A percentile compares a stretch with the other conserved stretches of the same genome.
These are phyloP conservation scores for Thecaphora frezii DNA, from an alignment of 1,284 basidiomycete species.

Conservation along the genomic window DNA sequence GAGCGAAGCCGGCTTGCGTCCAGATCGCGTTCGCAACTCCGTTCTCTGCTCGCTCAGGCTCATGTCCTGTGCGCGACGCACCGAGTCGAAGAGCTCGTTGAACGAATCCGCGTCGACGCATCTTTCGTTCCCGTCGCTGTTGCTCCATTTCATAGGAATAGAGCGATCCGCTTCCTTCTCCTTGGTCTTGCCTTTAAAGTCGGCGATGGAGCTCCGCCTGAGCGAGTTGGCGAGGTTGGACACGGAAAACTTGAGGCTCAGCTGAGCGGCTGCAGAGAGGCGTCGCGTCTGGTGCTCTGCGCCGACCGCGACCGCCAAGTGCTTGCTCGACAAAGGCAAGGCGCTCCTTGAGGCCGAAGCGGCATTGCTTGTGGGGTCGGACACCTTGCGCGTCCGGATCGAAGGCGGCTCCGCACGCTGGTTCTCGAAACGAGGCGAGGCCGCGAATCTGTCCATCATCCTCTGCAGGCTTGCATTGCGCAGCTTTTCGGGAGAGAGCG, in stretches of 20 bases:
- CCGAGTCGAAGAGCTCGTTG: constrained; percentile 1
- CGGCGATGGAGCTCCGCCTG: constrained; percentile 24
- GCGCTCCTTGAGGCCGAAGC: not conserved
- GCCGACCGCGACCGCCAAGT: not conserved
- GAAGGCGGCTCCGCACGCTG: constrained; percentile 29
- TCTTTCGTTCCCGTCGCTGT: not conserved
- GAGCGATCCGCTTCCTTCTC: not conserved
- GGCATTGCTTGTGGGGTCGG: constrained; percentile 1
- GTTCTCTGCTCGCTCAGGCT: constrained; percentile 7
- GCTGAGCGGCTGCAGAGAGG: constrained; percentile 7
- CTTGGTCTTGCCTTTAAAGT: constrained; percentile 3
- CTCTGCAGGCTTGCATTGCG: constrained; percentile 20
- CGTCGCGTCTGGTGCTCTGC: constrained; percentile 9
- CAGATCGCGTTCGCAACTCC: not conserved
- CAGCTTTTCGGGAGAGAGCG: constrained; percentile 21
- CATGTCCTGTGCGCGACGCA: constrained; percentile 3
- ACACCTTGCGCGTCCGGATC: not conserved
- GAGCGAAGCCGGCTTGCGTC: not conserved
- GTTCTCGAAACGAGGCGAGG: constrained; percentile 27
- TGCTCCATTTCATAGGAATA: not conserved
- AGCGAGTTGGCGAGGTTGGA: constrained; percentile 25
- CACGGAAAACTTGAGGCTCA: constrained; percentile 27
- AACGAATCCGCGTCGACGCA: not conserved
- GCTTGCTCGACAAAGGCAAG: not conserved
- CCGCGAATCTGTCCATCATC: constrained; percentile 21